These are phyloP conservation scores for Diplocarpon rosae DNA, from an alignment of 2,329 filamentous ascomycete genomes.

Conservation along the genomic window DNA sequence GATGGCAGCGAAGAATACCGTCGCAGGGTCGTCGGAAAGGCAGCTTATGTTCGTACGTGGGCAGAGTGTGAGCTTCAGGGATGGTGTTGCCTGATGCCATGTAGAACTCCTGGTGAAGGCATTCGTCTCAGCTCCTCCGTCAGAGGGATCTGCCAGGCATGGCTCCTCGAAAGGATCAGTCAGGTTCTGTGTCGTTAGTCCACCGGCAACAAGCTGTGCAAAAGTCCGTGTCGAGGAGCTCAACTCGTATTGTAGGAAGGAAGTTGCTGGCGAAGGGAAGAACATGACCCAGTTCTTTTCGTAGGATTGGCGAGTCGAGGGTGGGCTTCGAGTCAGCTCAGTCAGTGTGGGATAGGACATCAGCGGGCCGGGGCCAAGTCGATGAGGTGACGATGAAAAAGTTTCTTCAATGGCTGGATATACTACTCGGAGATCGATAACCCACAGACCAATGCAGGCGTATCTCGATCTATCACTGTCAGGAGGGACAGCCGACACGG, in stretches of 20 bases:
- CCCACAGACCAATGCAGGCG: conserved; percentile 20
- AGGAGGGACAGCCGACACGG: conserved; percentile 13
- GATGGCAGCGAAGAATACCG: conserved; percentile 28
- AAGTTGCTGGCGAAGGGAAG: conserved; percentile 25
- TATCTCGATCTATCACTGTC: conserved; percentile 15
- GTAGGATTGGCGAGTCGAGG: conserved; percentile 25
- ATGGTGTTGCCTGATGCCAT: conserved; percentile 32
- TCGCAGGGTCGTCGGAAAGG: conserved; percentile 14
- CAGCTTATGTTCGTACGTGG: conserved; percentile 22
- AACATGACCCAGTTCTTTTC: conserved; percentile 34
- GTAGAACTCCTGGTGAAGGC: conserved; percentile 15
- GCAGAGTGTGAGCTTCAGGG: conserved; percentile 30
- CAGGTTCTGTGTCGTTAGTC: conserved; percentile 18
- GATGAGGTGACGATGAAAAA: conserved; percentile 14
- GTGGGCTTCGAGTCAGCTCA: conserved; percentile 30
- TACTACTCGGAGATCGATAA: conserved; percentile 17
- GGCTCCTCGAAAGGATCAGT: conserved; percentile 14
- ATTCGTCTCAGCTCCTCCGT: conserved; percentile 6
- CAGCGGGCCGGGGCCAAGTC: conserved; percentile 17
- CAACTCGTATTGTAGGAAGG: conserved; percentile 31
- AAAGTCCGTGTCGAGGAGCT: conserved; percentile 20
- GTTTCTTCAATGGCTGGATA: conserved; percentile 13
- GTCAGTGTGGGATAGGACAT: conserved; percentile 26
- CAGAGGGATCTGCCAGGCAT: conserved; percentile 11
- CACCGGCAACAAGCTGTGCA: conserved; percentile 17